Evolutionary conservation across 179 eudicot genomes (phyloP).

Genomic region (Pouteria campechiana): DNA sequence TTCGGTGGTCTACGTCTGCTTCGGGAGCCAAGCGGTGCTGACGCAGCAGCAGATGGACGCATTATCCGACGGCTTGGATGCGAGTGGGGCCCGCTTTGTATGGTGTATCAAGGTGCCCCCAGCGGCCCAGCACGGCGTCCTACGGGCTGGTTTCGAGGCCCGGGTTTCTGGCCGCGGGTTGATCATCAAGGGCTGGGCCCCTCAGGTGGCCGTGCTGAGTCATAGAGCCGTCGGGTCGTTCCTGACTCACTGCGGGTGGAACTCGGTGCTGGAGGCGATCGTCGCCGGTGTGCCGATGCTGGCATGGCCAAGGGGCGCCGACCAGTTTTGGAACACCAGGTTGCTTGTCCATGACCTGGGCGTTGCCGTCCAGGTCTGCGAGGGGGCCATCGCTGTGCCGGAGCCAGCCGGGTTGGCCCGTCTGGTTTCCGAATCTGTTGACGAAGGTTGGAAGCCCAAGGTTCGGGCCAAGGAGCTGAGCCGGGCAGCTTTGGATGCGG

Average conservation of each 20-base stretch:
- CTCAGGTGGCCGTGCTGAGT: conserved; percentile 35
- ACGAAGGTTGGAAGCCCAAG: conserved; percentile 5
- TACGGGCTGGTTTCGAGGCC: conserved; percentile 31
- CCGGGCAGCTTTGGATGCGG: conserved; percentile 23
- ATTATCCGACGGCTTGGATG: conserved; percentile 33
- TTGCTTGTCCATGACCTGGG: conserved; percentile 35
- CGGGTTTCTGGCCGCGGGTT: conserved; percentile 28
- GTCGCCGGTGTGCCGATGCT: conserved; percentile 35
- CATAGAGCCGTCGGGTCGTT: conserved; percentile 37
- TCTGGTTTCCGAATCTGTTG: conserved; percentile 12
- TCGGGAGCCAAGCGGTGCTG: conserved; percentile 49
- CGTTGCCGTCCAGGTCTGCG: conserved; percentile 32
- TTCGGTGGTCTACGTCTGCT: conserved; percentile 53
- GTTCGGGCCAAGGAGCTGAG: conserved; percentile 21
- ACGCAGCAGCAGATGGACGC: conserved; percentile 26
- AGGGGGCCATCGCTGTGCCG: conserved; percentile 27
- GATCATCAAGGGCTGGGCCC: conserved; percentile 47
- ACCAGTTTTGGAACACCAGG: conserved; percentile 40
- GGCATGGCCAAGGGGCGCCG: conserved; percentile 65
- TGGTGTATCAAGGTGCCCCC: conserved; percentile 24
- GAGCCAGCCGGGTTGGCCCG: conserved; percentile 25
- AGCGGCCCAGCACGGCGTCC: conserved; percentile 9
- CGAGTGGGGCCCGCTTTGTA: conserved; percentile 33
- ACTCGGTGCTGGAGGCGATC: conserved; percentile 40
- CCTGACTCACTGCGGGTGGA: conserved; percentile 68